phyloP scores from a whole-genome alignment of 225 moss, liverwort and hornwort species.

The Pleurozium schreberi region DNA sequence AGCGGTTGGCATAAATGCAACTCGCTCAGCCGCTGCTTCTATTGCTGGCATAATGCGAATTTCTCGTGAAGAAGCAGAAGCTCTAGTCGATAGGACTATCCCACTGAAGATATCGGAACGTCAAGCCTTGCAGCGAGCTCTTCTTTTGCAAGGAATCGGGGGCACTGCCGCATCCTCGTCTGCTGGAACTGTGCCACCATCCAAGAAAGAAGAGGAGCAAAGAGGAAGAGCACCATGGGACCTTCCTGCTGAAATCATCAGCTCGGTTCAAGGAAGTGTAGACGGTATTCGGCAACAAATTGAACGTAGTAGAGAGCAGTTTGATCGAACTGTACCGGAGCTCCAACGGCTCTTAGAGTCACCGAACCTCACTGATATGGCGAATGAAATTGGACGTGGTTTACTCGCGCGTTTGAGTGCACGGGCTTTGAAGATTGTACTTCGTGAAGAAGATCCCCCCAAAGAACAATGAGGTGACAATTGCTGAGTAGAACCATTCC shows the following conservation, averaged over 20 bases:
- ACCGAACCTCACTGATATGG: constrained; percentile 42
- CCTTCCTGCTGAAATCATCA: constrained; percentile 33
- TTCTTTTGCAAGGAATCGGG: constrained; percentile 40
- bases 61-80: constrained; percentile 50
- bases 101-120: constrained; percentile 42
- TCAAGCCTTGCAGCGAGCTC: constrained; percentile 41
- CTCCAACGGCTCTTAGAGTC: constrained; percentile 41
- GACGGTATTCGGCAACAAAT: constrained; percentile 42
- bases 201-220: constrained; percentile 17
- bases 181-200: neutral
- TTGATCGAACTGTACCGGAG: constrained; percentile 46
- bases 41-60: constrained; percentile 37
- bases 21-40: constrained; percentile 47
- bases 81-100: constrained; percentile 39
- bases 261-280: constrained; percentile 31
- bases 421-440: constrained; percentile 39
- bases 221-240: constrained; percentile 50
- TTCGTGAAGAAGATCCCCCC: constrained; percentile 36
- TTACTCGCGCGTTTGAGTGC: constrained; percentile 53
- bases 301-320: constrained; percentile 28
- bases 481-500: neutral
- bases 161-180: constrained; percentile 13
- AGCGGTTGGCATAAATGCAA: constrained; percentile 48
- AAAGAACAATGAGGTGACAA: constrained; percentile 14
- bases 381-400: constrained; percentile 49